phyloP scores from a whole-genome alignment of 192 early-diverging fungal species.

The Rhizophagus prolifer region DNA sequence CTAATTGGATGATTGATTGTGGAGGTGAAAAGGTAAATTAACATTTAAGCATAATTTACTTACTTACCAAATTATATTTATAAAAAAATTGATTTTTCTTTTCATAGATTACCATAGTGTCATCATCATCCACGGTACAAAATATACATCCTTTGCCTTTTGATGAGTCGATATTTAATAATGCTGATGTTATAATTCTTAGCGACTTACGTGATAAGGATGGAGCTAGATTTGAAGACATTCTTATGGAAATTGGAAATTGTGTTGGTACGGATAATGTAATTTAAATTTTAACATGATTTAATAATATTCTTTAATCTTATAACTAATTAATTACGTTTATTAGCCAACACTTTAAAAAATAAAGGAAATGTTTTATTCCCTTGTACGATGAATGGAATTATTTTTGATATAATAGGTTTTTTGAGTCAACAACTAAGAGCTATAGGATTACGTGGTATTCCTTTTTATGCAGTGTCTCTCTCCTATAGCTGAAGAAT shows the following conservation, averaged over 20 bases:
- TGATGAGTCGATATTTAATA: slow-evolving; percentile 41
- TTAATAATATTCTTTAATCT: not conserved
- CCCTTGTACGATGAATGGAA: no score
- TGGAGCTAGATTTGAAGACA: slow-evolving; percentile 36
- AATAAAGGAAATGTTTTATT: slow-evolving; percentile 46
- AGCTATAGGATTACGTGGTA: slow-evolving; percentile 52
- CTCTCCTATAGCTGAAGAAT: slow-evolving; percentile 77
- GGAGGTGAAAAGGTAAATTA: slow-evolving; percentile 49
- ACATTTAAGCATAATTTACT: not conserved
- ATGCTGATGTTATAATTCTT: slow-evolving; percentile 43
- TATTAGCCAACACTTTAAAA: slow-evolving; percentile 32
- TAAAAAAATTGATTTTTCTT: not conserved
- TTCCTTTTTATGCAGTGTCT: slow-evolving; percentile 69
- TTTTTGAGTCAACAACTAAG: slow-evolving; percentile 55
- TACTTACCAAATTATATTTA: not conserved
- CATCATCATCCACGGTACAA: slow-evolving; percentile 43
- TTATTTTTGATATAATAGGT: slow-evolving; percentile 23
- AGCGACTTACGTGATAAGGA: slow-evolving; percentile 35
- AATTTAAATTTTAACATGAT: not conserved
- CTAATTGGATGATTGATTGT: slow-evolving; percentile 51
- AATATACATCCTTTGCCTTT: slow-evolving; percentile 47
- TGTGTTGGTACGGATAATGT: not conserved
- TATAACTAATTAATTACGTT: not conserved
- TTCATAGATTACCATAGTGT: slow-evolving; percentile 45
- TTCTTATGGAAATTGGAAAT: slow-evolving; percentile 35